A percentile compares a stretch with the other conserved stretches of the same genome.
phyloP scores from a whole-genome alignment of 2,329 filamentous ascomycete species.

The Trichoderma hamatum region DNA sequence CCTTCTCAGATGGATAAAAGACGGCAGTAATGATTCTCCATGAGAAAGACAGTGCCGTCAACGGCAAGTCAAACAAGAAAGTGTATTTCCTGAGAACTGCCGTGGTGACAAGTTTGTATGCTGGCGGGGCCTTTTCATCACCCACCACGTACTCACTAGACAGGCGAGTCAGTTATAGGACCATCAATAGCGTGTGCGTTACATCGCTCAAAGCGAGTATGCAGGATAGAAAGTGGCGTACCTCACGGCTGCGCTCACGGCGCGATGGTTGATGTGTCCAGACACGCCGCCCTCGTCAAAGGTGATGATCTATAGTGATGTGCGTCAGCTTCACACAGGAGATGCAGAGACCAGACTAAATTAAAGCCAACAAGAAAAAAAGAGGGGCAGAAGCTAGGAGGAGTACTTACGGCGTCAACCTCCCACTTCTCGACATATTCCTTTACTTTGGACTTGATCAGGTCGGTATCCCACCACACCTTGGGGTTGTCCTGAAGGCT shows the following conservation, averaged over 20 bases:
- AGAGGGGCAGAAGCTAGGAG: not conserved
- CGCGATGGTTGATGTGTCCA: conserved; percentile 46
- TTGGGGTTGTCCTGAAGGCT: conserved; percentile 45
- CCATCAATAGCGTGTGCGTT: not conserved
- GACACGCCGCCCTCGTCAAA: conserved; percentile 47
- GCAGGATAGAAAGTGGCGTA: conserved; percentile 31
- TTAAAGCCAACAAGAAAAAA: not conserved
- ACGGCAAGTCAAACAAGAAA: conserved; percentile 42
- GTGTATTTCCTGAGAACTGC: conserved; percentile 44
- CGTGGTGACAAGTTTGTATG: conserved; percentile 43
- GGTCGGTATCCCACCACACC: conserved; percentile 43
- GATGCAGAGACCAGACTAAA: not conserved
- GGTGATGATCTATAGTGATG: conserved; percentile 41
- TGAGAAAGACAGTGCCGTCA: conserved; percentile 43
- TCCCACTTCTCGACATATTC: conserved; percentile 43
- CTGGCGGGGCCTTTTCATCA: conserved; percentile 38
- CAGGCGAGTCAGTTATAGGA: not conserved
- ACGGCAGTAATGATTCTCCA: conserved; percentile 31
- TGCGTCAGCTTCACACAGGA: conserved; percentile 1
- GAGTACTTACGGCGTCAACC: conserved; percentile 35
- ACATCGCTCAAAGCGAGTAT: not conserved
- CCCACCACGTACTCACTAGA: conserved; percentile 36
- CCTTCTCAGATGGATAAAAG: conserved; percentile 30
- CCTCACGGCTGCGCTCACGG: conserved; percentile 45
- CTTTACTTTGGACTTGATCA: conserved; percentile 39